Percentiles rank a stretch among this genome's conserved stretches.
phyloP scores from a whole-genome alignment of 2,329 filamentous ascomycete genomes.

The Cucurbitaria berberidis region DNA sequence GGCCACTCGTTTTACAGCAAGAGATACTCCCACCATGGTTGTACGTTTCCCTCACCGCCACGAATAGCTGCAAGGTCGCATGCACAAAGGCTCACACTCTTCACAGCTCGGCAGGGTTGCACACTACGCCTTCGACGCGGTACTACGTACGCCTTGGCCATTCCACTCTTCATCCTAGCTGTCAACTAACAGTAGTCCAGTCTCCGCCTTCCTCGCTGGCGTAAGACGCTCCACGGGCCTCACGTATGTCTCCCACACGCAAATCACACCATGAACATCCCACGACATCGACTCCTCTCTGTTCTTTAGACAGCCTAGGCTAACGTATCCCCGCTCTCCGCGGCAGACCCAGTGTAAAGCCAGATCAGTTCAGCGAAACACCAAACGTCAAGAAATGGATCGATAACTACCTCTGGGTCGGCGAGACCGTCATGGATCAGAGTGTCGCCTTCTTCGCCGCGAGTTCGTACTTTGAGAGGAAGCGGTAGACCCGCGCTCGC shows the following conservation, averaged over 20 bases:
- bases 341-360: constrained; percentile 77
- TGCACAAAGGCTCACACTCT: constrained; percentile 61
- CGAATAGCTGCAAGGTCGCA: constrained; percentile 24
- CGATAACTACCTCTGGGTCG: constrained; percentile 89
- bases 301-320: too few species aligned
- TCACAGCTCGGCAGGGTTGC: constrained; percentile 88
- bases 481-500: constrained; percentile 54
- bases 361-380: constrained; percentile 82
- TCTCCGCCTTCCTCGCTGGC: constrained; percentile 94
- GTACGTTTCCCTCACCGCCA: constrained; percentile 38
- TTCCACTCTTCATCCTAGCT: constrained; percentile 6
- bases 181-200: constrained; percentile 53
- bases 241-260: constrained; percentile 70
- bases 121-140: constrained; percentile 95
- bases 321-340: constrained; percentile 23
- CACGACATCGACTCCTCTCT: background rate
- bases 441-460: constrained; percentile 89
- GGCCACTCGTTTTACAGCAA: background rate
- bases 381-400: constrained; percentile 87
- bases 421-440: constrained; percentile 98
- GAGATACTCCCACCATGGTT: constrained; percentile 40
- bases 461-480: constrained; percentile 90
- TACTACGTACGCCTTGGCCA: constrained; percentile 72
- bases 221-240: constrained; percentile 97
- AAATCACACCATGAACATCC: background rate